phyloP scores from a whole-genome alignment of 805 yeast genomes.

The Clavispora carvajalis region DNA sequence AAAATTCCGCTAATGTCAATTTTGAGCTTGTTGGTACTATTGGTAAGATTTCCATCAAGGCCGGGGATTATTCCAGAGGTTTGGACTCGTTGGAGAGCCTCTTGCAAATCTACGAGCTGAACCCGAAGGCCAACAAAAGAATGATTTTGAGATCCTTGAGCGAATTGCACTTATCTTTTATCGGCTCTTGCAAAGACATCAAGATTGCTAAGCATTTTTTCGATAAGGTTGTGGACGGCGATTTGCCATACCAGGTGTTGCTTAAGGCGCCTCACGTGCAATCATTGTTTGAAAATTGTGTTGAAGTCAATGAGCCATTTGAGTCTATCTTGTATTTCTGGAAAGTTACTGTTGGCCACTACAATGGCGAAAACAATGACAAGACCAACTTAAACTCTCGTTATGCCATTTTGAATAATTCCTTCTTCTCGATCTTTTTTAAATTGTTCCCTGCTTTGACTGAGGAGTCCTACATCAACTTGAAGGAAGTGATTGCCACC shows the following conservation, averaged over 20 bases:
- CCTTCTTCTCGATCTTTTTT: slow-evolving; percentile 66
- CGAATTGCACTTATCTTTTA: slow-evolving; percentile 71
- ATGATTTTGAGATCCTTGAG: slow-evolving; percentile 49
- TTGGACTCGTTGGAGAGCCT: slow-evolving; percentile 57
- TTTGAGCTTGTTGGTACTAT: slow-evolving; percentile 60
- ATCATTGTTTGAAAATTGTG: slow-evolving; percentile 56
- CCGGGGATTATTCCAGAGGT: slow-evolving; percentile 62
- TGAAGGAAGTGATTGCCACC: slow-evolving; percentile 50
- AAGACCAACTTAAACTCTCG: slow-evolving; percentile 57
- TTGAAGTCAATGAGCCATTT: slow-evolving; percentile 52
- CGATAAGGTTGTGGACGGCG: slow-evolving; percentile 62
- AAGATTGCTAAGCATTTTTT: slow-evolving; percentile 68
- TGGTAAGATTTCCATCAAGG: slow-evolving; percentile 66
- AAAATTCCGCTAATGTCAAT: slow-evolving; percentile 24
- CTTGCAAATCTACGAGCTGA: slow-evolving; percentile 44
- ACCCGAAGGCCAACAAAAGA: slow-evolving; percentile 4
- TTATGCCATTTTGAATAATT: slow-evolving; percentile 65
- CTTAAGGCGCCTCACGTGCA: slow-evolving; percentile 72
- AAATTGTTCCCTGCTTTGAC: slow-evolving; percentile 47
- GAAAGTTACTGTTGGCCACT: slow-evolving; percentile 55
- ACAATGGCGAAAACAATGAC: slow-evolving; percentile 29
- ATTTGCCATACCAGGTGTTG: slow-evolving; percentile 67
- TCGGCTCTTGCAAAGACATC: slow-evolving; percentile 72
- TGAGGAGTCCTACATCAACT: slow-evolving; percentile 49
- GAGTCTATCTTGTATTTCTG: slow-evolving; percentile 57